Conservation (phyloP, 306 rosid genomes). For the Fragaria nilgerrensis region DNA sequence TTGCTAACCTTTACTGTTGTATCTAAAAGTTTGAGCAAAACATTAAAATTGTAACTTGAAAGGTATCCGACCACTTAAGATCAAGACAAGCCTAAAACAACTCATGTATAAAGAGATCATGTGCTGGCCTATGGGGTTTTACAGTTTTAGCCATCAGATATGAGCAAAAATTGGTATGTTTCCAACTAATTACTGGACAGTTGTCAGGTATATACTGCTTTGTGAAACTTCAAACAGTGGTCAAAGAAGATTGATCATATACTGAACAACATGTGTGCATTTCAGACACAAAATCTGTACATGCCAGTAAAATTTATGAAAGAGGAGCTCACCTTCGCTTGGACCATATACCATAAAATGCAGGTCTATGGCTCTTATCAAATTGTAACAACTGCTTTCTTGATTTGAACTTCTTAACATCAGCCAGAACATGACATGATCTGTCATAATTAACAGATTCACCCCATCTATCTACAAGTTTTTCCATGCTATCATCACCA, state of each 20-base stretch:
- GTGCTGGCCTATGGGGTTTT: background rate
- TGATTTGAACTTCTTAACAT: constrained; percentile 37
- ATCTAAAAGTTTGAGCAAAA: background rate
- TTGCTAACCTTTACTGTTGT: background rate
- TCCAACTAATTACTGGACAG: background rate
- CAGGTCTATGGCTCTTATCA: constrained; percentile 84
- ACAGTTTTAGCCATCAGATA: background rate
- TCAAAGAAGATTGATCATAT: background rate
- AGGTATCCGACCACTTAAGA: background rate
- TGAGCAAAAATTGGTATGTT: background rate
- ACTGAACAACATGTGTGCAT: background rate
- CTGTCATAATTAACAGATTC: constrained; percentile 38
- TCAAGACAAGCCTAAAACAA: background rate
- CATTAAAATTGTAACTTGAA: background rate
- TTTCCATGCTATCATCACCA: constrained; percentile 55
- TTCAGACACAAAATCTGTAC: background rate
- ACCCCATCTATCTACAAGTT: constrained; percentile 52
- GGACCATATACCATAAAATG: constrained; percentile 86
- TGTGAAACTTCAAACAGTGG: background rate
- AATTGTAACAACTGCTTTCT: constrained; percentile 78
- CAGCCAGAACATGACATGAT: constrained; percentile 33
- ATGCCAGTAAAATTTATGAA: constrained; percentile 9
- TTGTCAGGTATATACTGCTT: background rate
- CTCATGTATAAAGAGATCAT: background rate
- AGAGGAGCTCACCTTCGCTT: constrained; percentile 57